These are phyloP conservation scores for Agaricus blazei DNA, from an alignment of 768 basidiomycete genomes.

Conservation along the genomic window DNA sequence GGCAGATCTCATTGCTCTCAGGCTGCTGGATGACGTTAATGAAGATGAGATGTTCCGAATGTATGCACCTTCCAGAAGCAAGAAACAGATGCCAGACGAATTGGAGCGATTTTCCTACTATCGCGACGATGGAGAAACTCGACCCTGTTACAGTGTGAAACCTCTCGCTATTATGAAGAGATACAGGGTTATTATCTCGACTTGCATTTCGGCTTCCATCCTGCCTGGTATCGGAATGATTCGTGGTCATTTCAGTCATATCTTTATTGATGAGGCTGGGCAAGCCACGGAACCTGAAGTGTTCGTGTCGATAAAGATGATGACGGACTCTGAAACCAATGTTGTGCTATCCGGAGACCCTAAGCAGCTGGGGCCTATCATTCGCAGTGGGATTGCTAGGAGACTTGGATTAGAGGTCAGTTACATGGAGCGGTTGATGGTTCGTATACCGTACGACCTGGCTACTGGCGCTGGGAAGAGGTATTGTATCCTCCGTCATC, in stretches of 20 bases:
- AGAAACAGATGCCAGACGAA: slow-evolving; percentile 38
- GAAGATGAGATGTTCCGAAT: slow-evolving; percentile 45
- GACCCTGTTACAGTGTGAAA: slow-evolving; percentile 32
- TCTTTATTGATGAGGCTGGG: slow-evolving; percentile 70
- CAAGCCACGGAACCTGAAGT: slow-evolving; percentile 69
- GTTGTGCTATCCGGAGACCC: slow-evolving; percentile 66
- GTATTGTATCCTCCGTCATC: slow-evolving; percentile 14
- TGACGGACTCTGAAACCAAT: slow-evolving; percentile 48
- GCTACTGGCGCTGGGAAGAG: slow-evolving; percentile 22
- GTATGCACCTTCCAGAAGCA: slow-evolving; percentile 46
- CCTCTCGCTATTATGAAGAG: slow-evolving; percentile 28
- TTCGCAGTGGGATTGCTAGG: slow-evolving; percentile 52
- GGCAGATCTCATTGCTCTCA: slow-evolving; percentile 51
- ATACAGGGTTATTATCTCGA: slow-evolving; percentile 57
- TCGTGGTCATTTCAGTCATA: slow-evolving; percentile 60
- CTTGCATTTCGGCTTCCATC: slow-evolving; percentile 59
- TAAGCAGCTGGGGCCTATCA: slow-evolving; percentile 67
- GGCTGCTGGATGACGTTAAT: slow-evolving; percentile 27
- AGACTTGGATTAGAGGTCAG: slow-evolving; percentile 53
- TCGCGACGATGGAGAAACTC: slow-evolving; percentile 23
- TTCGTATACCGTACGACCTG: slow-evolving; percentile 11
- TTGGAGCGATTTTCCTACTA: slow-evolving; percentile 32
- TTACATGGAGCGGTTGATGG: slow-evolving; percentile 60
- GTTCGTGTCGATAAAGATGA: slow-evolving; percentile 57
- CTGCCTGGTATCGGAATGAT: slow-evolving; percentile 50